Evolutionary conservation across 805 yeast genomes (phyloP), one percentile per base, ranked within the genome.

Genomic region (Candida taoyuanica): DNA sequence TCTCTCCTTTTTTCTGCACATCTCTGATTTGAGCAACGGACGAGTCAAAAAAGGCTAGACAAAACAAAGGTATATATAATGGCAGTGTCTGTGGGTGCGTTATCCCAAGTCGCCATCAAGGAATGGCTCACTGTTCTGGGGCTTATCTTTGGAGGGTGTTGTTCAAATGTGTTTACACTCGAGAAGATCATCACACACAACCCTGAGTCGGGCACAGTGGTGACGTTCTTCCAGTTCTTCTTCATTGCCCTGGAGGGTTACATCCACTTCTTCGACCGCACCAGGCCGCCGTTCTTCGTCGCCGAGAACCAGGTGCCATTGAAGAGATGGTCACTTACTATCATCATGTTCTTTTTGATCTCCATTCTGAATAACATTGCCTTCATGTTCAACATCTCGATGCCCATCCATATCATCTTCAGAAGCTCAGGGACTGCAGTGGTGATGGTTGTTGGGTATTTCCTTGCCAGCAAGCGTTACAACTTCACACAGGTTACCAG

Each of bases 111-210:
- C 17, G 47, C 51, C 7, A 7, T 46, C 9, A 46, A 42, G 31
- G 55, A 52, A 16, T 52, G 57, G 57, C 32, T 48, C 8, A 31
- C 52, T 4, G 40, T 52, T 18, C 12, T 44, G 1, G 50, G 48
- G 5, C 46, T 74, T 23, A 74, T 81, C 11, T 77, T 81, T 51
- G 83, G 85, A 0, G 87, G 89, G 4, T 83, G 93, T 55, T 84
- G 93, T 54, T 62, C 77, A 23, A 84, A 81, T 55, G 88, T 80
- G 20, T 63, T 74, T 41, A 68, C 83, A 1, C 59, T 83, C 35
- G 93, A 84, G 54, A 55, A 65, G 18, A 60, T 82, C 14, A 57
- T 81, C 2, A 53, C 56, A 17, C 40, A 48, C 12, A 51, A 62
- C 17, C 53, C 72, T 1, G 54, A 53, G 31, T 51, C 65, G 7